A percentile compares a stretch with the other conserved stretches of the same genome.
These are phyloP conservation scores for Thelonectria discophora DNA, from an alignment of 2,329 filamentous ascomycete genomes.

Conservation along the genomic window DNA sequence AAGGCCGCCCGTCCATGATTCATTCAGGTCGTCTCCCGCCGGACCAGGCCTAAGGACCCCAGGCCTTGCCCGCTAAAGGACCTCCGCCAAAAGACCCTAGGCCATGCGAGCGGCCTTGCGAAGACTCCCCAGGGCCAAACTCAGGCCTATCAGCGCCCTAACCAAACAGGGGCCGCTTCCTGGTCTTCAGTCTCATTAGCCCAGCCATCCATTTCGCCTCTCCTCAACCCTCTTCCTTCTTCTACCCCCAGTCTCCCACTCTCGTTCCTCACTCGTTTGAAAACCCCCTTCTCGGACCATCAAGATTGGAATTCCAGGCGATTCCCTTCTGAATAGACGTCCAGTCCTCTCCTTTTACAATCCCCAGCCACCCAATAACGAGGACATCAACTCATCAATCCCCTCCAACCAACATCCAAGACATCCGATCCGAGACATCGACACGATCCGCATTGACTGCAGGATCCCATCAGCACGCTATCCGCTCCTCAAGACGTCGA, in stretches of 20 bases:
- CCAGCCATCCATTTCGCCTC: not conserved
- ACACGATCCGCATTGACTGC: slow-evolving; percentile 37
- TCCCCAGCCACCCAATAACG: slow-evolving; percentile 10
- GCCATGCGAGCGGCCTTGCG: not conserved
- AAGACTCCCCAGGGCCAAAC: not conserved
- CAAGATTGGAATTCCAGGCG: slow-evolving; percentile 41
- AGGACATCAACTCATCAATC: not conserved
- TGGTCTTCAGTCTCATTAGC: not conserved
- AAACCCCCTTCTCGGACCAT: slow-evolving; percentile 40
- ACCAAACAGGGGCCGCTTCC: not conserved
- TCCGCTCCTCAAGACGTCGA: slow-evolving; percentile 21
- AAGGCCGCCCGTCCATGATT: not conserved
- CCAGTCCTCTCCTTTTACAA: slow-evolving; percentile 40
- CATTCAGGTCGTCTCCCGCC: not conserved
- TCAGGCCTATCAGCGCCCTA: slow-evolving; percentile 5
- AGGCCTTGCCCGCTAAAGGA: not conserved
- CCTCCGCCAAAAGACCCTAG: not conserved
- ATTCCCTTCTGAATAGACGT: slow-evolving; percentile 37
- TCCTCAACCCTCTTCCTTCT: slow-evolving; percentile 25
- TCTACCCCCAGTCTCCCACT: slow-evolving; percentile 38
- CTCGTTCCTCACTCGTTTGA: slow-evolving; percentile 38
- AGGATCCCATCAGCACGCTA: slow-evolving; percentile 24
- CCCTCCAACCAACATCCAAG: not conserved
- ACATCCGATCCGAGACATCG: slow-evolving; percentile 26
- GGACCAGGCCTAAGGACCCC: not conserved